Evolutionary conservation across 1,284 basidiomycete genomes (phyloP).

Genomic region (Ustilago shanxiensis): DNA sequence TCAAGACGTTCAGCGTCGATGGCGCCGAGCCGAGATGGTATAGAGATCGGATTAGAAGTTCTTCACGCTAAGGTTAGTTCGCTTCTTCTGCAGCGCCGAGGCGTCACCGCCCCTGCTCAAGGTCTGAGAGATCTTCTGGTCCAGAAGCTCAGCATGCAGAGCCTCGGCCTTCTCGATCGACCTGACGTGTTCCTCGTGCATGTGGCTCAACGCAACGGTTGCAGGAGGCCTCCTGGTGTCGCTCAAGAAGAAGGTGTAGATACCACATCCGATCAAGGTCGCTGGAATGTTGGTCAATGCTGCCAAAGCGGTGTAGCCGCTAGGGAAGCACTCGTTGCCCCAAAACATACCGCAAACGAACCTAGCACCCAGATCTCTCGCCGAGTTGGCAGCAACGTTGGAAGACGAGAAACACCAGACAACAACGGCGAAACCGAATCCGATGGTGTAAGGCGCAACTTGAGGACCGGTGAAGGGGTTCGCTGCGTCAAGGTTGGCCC

Average conservation of each 20-base stretch:
- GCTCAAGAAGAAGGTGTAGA: conserved; percentile 63
- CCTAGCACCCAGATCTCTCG: conserved; percentile 54
- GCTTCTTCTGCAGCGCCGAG: conserved; percentile 40
- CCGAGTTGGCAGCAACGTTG: conserved; percentile 58
- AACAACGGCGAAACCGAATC: conserved; percentile 53
- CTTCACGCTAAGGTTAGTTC: conserved; percentile 51
- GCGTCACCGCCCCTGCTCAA: conserved; percentile 56
- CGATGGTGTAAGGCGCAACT: conserved; percentile 59
- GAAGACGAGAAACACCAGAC: conserved; percentile 59
- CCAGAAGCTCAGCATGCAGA: conserved; percentile 56
- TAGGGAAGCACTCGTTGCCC: conserved; percentile 56
- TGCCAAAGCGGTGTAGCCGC: conserved; percentile 53
- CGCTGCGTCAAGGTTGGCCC: conserved; percentile 57
- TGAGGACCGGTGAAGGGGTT: conserved; percentile 58
- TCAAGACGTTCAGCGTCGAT: too few species aligned
- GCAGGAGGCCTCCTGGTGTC: conserved; percentile 59
- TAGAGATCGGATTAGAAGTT: conserved; percentile 30
- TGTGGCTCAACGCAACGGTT: conserved; percentile 38
- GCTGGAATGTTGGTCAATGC: conserved; percentile 61
- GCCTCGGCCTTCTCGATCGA: conserved; percentile 40
- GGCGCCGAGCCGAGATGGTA: not conserved
- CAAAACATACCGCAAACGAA: conserved; percentile 59
- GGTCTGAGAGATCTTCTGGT: conserved; percentile 51
- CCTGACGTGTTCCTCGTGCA: conserved; percentile 46
- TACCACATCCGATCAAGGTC: conserved; percentile 48